These are phyloP conservation scores for Argentina anserina DNA, from an alignment of 306 rosid genomes.

Conservation along the genomic window DNA sequence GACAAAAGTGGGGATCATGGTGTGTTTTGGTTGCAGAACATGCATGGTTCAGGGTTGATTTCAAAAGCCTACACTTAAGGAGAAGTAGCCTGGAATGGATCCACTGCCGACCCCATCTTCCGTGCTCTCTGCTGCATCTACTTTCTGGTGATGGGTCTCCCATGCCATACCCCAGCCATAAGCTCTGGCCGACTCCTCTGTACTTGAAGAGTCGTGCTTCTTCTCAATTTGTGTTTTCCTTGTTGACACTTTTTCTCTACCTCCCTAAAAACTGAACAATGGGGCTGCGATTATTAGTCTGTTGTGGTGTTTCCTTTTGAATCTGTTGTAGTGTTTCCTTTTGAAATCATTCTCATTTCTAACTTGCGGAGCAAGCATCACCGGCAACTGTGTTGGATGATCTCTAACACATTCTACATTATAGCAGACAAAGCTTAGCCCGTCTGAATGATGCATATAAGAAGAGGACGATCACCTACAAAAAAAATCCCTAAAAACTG, in stretches of 20 bases:
- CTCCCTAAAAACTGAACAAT: not conserved
- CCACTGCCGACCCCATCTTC: not conserved
- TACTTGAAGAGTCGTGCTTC: not conserved
- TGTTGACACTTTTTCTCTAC: not conserved
- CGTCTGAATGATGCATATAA: not conserved
- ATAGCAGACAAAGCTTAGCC: not conserved
- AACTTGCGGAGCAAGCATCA: too few species aligned
- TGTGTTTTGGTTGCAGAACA: not conserved
- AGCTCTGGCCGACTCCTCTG: not conserved
- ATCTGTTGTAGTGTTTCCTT: too few species aligned
- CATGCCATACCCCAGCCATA: not conserved
- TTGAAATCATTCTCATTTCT: too few species aligned
- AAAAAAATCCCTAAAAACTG: not conserved
- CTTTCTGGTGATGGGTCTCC: not conserved
- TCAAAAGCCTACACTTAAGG: not conserved
- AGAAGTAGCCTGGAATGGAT: not conserved
- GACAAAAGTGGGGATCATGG: not conserved
- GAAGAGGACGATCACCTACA: not conserved
- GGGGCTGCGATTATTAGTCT: too few species aligned
- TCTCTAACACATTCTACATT: not conserved
- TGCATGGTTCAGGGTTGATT: not conserved
- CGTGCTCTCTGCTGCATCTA: not conserved
- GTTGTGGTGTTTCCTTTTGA: too few species aligned
- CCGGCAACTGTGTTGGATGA: not conserved
- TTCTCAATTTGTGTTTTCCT: not conserved